phyloP scores from a whole-genome alignment of 192 early-diverging fungal species.

The Endogone sp. region DNA sequence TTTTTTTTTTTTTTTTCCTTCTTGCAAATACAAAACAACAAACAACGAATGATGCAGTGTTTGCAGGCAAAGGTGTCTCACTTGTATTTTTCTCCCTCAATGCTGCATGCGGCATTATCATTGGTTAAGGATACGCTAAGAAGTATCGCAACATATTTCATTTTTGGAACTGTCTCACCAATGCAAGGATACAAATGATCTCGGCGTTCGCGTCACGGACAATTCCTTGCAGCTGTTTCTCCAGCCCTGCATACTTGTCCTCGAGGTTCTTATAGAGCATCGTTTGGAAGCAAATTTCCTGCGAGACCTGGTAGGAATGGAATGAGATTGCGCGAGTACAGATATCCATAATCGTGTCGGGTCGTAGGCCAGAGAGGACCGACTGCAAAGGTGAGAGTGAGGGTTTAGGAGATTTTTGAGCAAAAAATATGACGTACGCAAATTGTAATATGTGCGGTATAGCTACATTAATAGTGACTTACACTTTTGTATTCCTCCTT shows the following conservation, averaged over 20 bases:
- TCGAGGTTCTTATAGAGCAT: slow-evolving; percentile 32
- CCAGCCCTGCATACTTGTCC: slow-evolving; percentile 24
- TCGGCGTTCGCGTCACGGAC: slow-evolving; percentile 22
- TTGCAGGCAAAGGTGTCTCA: not conserved
- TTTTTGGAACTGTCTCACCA: not conserved
- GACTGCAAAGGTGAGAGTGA: slow-evolving; percentile 23
- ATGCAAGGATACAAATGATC: not conserved
- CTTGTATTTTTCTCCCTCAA: slow-evolving; percentile 17
- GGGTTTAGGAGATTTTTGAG: not conserved
- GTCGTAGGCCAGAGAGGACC: slow-evolving; percentile 62
- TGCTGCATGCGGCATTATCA: slow-evolving; percentile 5
- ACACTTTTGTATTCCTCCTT: slow-evolving; percentile 65
- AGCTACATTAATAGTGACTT: slow-evolving; percentile 2
- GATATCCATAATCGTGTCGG: slow-evolving; percentile 59
- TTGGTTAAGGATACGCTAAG: not conserved
- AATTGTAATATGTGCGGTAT: not conserved
- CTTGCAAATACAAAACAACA: too few species aligned
- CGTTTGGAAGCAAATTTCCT: slow-evolving; percentile 41
- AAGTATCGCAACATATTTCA: too few species aligned
- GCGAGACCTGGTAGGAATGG: slow-evolving; percentile 62
- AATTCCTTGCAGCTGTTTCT: slow-evolving; percentile 29
- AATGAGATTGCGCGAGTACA: slow-evolving; percentile 60
- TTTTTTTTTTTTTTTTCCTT: too few species aligned
- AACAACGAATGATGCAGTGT: too few species aligned
- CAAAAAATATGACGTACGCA: not conserved